phyloP scores from a whole-genome alignment of 306 rosid genomes.

The Cajanus cajan region DNA sequence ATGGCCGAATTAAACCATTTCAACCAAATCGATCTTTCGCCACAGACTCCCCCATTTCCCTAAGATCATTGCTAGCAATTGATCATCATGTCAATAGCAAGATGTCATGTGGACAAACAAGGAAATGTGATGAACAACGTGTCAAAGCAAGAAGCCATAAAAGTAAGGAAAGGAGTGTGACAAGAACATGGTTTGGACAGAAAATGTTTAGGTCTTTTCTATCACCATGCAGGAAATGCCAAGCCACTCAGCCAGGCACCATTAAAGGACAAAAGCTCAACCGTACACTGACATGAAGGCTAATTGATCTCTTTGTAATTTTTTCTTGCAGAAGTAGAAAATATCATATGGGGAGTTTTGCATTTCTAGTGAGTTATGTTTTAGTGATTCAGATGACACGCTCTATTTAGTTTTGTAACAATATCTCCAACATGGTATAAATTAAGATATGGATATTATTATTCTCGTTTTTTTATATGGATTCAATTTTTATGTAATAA shows the following conservation, averaged over 20 bases:
- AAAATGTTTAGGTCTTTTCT: conserved; percentile 46
- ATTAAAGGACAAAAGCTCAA: conserved; percentile 24
- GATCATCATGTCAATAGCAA: conserved; percentile 12
- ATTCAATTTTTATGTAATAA: neutral
- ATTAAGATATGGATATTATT: neutral
- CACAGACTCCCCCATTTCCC: conserved; percentile 8
- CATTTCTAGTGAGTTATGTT: neutral
- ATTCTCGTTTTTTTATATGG: neutral
- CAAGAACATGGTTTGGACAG: conserved; percentile 35
- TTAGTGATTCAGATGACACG: neutral
- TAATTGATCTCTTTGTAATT: neutral
- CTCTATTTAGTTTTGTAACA: neutral
- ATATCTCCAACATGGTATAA: neutral
- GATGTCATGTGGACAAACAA: conserved; percentile 6
- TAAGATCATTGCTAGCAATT: conserved; percentile 35
- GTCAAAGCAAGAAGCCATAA: conserved; percentile 24
- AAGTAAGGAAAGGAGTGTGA: conserved; percentile 15
- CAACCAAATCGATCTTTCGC: conserved; percentile 25
- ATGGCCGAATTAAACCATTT: conserved; percentile 37
- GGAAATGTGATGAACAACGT: conserved; percentile 25
- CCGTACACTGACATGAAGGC: conserved; percentile 9
- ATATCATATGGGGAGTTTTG: neutral
- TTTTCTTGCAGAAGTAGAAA: neutral
- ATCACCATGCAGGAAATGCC: conserved; percentile 59
- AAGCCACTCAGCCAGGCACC: conserved; percentile 38